Percentiles rank a stretch among this genome's conserved stretches.
These are phyloP conservation scores for Pleurotus eryngii DNA, from an alignment of 768 basidiomycete genomes.

Conservation along the genomic window DNA sequence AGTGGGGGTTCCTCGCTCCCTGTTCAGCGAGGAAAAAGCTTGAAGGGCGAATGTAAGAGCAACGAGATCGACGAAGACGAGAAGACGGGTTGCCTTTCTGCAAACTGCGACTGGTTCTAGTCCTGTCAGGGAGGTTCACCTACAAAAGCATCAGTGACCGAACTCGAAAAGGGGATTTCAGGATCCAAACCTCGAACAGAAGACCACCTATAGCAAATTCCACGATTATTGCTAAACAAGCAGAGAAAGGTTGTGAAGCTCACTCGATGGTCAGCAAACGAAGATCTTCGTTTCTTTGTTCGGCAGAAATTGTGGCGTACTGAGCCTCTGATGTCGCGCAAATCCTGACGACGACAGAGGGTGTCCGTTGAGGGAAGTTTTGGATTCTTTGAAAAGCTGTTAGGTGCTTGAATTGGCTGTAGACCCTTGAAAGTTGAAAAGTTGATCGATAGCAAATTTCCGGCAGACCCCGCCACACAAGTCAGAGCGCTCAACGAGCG, in stretches of 20 bases:
- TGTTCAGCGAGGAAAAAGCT: conserved; percentile 63
- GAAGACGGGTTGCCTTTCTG: conserved; percentile 1
- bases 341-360: conserved; percentile 21
- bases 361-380: background rate
- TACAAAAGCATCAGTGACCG: conserved; percentile 27
- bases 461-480: background rate
- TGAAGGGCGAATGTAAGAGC: conserved; percentile 36
- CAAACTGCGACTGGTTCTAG: conserved; percentile 7
- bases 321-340: conserved; percentile 35
- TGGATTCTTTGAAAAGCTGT: background rate
- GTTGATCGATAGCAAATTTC: background rate
- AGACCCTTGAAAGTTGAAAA: background rate
- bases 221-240: conserved; percentile 16
- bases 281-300: conserved; percentile 74
- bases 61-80: conserved; percentile 14
- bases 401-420: background rate
- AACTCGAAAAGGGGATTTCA: background rate
- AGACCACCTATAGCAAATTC: conserved; percentile 57
- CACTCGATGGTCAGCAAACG: conserved; percentile 80
- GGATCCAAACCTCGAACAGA: conserved; percentile 62
- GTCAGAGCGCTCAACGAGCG: background rate
- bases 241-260: conserved; percentile 23
- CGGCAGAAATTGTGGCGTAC: conserved; percentile 67
- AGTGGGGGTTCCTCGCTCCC: conserved; percentile 64
- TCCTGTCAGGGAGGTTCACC: conserved; percentile 79